These are phyloP conservation scores for Ophiocordyceps camponoti-leonardi DNA, from an alignment of 2,329 filamentous ascomycete species.

Conservation along the genomic window DNA sequence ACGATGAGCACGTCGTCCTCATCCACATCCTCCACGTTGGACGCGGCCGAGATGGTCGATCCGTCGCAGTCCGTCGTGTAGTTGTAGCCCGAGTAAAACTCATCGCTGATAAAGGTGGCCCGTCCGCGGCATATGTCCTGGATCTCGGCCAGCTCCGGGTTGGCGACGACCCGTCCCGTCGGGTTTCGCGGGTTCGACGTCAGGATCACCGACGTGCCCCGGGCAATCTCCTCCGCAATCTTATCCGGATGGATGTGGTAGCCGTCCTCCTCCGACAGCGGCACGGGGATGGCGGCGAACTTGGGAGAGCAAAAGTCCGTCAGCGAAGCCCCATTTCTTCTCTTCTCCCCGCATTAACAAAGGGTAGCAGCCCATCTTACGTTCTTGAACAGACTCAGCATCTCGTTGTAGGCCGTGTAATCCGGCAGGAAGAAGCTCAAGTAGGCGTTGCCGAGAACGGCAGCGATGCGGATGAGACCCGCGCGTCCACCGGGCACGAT, in stretches of 20 bases:
- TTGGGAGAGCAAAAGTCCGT: slow-evolving; percentile 15
- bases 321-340: neutral
- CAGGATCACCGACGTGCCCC: slow-evolving; percentile 73
- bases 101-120: slow-evolving; percentile 84
- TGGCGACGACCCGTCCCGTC: slow-evolving; percentile 72
- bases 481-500: slow-evolving; percentile 90
- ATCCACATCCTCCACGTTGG: slow-evolving; percentile 80
- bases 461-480: slow-evolving; percentile 85
- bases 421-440: slow-evolving; percentile 88
- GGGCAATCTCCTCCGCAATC: slow-evolving; percentile 78
- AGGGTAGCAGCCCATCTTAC: no score
- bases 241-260: slow-evolving; percentile 91
- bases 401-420: slow-evolving; percentile 96
- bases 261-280: slow-evolving; percentile 66
- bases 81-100: slow-evolving; percentile 95
- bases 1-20: slow-evolving; percentile 86
- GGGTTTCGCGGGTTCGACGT: slow-evolving; percentile 94
- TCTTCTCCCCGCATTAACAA: no score
- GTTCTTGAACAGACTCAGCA: slow-evolving; percentile 89
- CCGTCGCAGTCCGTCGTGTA: slow-evolving; percentile 89
- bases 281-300: slow-evolving; percentile 78
- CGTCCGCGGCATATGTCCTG: slow-evolving; percentile 85
- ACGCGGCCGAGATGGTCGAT: slow-evolving; percentile 70
- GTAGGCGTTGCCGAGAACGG: slow-evolving; percentile 82
- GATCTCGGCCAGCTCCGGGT: slow-evolving; percentile 74